Evolutionary conservation across 148 eudicot species (phyloP).

Genomic region (Rhododendron simsii): DNA sequence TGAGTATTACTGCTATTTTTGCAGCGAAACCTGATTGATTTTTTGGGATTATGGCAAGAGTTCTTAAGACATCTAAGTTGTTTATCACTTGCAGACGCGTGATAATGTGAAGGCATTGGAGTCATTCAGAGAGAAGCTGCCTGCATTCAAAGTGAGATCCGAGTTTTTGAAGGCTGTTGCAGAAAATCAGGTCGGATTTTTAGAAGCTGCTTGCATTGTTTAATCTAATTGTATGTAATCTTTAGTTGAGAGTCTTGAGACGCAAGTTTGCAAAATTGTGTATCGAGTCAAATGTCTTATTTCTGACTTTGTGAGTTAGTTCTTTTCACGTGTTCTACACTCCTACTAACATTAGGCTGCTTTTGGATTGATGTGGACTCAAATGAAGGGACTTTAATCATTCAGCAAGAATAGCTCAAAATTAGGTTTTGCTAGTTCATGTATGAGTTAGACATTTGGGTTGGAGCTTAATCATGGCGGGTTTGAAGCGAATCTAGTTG

Average conservation of each 20-base stretch:
- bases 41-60: neutral
- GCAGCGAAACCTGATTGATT: neutral
- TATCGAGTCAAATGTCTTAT: neutral
- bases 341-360: neutral
- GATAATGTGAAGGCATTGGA: slow-evolving; percentile 61
- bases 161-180: slow-evolving; percentile 90
- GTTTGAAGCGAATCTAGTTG: neutral
- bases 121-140: slow-evolving; percentile 80
- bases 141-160: slow-evolving; percentile 71
- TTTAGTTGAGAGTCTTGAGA: neutral
- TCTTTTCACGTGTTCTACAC: neutral
- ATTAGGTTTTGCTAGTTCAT: neutral
- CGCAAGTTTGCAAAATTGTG: neutral
- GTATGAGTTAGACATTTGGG: neutral
- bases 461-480: neutral
- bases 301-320: neutral
- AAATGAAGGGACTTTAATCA: neutral
- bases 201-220: neutral
- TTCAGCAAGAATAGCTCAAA: neutral
- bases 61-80: neutral
- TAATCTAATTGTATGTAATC: neutral
- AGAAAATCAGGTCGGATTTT: slow-evolving; percentile 54
- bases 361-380: neutral
- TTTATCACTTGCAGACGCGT: slow-evolving; percentile 40
- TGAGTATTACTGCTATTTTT: slow-evolving; percentile 2